These are phyloP conservation scores for Xylaria nigripes DNA, from an alignment of 495 filamentous ascomycete genomes.

Conservation along the genomic window DNA sequence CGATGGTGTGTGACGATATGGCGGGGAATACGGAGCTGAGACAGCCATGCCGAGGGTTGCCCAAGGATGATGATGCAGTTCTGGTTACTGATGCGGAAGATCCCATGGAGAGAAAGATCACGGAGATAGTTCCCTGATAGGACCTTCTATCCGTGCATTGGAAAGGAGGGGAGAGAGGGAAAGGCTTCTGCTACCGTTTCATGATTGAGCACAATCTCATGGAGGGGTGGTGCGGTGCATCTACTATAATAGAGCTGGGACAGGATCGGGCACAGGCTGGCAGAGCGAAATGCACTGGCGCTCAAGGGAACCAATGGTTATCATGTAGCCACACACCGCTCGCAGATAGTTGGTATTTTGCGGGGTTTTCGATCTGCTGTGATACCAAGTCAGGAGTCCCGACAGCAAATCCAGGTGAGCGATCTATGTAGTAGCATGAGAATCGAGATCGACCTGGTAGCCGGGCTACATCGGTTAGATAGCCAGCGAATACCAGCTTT, in stretches of 20 bases:
- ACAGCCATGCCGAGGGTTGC: not conserved
- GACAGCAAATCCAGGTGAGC: not conserved
- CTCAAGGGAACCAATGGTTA: not conserved
- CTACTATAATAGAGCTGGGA: not conserved
- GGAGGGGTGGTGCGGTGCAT: not conserved
- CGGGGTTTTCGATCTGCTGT: not conserved
- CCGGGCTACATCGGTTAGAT: not conserved
- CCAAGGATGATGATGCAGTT: not conserved
- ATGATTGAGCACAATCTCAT: not conserved
- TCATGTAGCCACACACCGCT: not conserved
- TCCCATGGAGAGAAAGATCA: not conserved
- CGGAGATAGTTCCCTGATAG: conserved; percentile 1
- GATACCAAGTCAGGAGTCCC: not conserved
- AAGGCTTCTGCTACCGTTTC: not conserved
- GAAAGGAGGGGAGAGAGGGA: not conserved
- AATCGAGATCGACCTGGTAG: not conserved
- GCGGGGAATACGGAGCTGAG: not conserved
- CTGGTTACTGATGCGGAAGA: not conserved
- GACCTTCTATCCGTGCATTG: conserved; percentile 4
- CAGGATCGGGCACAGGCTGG: not conserved
- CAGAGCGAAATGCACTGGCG: not conserved
- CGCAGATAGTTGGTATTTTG: not conserved
- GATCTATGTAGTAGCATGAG: not conserved
- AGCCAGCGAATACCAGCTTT: not conserved
- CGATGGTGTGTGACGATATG: not conserved